Conservation (phyloP, 1,284 basidiomycete species). For the Sanghuangporus baumii region DNA sequence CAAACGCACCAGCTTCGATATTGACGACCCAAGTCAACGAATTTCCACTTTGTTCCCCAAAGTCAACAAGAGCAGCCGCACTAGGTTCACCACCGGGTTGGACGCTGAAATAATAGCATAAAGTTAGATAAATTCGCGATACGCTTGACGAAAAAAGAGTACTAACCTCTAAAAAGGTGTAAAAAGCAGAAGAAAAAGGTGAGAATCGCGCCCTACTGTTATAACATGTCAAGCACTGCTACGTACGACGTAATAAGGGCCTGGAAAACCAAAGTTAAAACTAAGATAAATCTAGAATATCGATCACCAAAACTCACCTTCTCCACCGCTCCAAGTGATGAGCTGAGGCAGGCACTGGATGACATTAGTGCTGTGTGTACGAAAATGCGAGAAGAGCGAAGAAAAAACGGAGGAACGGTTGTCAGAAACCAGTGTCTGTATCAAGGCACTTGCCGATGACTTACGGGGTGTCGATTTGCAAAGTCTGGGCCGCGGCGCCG, state of each 20-base stretch:
- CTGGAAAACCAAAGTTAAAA: slow-evolving; percentile 2
- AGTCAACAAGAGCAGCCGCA: slow-evolving; percentile 32
- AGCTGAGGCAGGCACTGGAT: slow-evolving; percentile 47
- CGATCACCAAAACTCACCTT: slow-evolving; percentile 32
- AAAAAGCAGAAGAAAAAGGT: background rate
- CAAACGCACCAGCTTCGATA: slow-evolving; percentile 31
- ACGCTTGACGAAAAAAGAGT: background rate
- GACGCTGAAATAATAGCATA: slow-evolving; percentile 30
- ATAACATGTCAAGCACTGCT: background rate
- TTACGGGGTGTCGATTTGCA: slow-evolving; percentile 58
- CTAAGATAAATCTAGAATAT: background rate
- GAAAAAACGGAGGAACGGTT: background rate
- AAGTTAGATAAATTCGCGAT: background rate
- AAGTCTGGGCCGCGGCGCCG: slow-evolving; percentile 36
- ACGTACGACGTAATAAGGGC: slow-evolving; percentile 19
- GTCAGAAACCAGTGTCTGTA: background rate
- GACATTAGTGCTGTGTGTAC: slow-evolving; percentile 31
- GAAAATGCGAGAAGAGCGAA: background rate
- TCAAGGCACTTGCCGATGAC: slow-evolving; percentile 23
- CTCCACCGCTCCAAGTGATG: slow-evolving; percentile 46
- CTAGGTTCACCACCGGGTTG: slow-evolving; percentile 35
- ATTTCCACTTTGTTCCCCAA: slow-evolving; percentile 32
- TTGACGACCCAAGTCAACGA: slow-evolving; percentile 44
- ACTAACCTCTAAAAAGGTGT: slow-evolving; percentile 24
- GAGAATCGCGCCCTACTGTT: background rate